Conservation (phyloP, 768 basidiomycete genomes). For the Albatrellus ellisii region DNA sequence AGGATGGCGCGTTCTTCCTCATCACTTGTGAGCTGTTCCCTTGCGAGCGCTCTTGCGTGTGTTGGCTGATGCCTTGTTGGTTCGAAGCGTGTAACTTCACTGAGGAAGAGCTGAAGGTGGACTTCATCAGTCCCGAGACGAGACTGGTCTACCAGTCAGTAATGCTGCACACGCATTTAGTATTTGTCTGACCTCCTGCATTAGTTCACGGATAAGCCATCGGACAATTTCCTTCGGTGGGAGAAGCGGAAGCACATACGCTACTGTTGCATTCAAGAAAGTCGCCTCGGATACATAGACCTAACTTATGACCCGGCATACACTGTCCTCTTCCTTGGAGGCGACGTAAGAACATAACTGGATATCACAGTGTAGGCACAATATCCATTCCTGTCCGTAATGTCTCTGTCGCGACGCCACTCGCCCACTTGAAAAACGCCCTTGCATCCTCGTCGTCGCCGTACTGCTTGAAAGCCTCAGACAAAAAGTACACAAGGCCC, state of each 20-base stretch:
- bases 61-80: not conserved
- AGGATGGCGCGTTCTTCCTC: constrained; percentile 56
- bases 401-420: constrained; percentile 53
- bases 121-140: constrained; percentile 34
- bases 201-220: constrained; percentile 61
- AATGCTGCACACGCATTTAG: not conserved
- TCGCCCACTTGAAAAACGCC: constrained; percentile 50
- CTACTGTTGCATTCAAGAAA: constrained; percentile 61
- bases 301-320: no score
- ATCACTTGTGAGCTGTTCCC: constrained; percentile 56
- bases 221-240: constrained; percentile 69
- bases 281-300: constrained; percentile 1
- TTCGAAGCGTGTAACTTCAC: constrained; percentile 65
- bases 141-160: constrained; percentile 54
- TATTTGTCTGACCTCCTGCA: constrained; percentile 1
- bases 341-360: no score
- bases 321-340: no score
- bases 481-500: constrained; percentile 66
- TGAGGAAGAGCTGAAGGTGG: constrained; percentile 51
- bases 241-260: constrained; percentile 53
- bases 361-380: constrained; percentile 24
- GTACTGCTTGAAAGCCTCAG: constrained; percentile 26
- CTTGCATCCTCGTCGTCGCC: constrained; percentile 24
- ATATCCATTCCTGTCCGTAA: constrained; percentile 51
- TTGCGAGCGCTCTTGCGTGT: not conserved